These are phyloP conservation scores for Pyrenochaeta sp. DNA, from an alignment of 2,329 filamentous ascomycete species.

Conservation along the genomic window DNA sequence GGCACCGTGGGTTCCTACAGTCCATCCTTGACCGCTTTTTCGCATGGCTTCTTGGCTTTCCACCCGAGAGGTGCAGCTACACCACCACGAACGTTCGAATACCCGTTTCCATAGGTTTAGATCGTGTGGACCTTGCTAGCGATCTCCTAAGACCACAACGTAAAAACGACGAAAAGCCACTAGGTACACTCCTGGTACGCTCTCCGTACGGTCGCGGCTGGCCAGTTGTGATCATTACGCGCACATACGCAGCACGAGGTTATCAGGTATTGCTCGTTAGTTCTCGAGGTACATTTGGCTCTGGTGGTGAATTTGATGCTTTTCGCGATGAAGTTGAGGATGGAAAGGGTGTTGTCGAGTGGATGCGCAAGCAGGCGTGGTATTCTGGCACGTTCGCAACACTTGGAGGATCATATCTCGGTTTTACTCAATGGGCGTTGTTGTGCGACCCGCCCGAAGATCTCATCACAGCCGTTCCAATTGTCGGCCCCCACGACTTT, in stretches of 20 bases:
- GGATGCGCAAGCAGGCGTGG: slow-evolving; percentile 20
- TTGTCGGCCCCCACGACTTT: slow-evolving; percentile 14
- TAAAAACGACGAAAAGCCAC: neutral
- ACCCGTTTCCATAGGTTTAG: slow-evolving; percentile 4
- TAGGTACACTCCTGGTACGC: slow-evolving; percentile 15
- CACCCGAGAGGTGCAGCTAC: slow-evolving; percentile 18
- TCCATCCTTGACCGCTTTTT: slow-evolving; percentile 3
- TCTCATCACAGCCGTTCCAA: slow-evolving; percentile 13
- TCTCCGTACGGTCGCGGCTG: slow-evolving; percentile 19
- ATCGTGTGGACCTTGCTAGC: slow-evolving; percentile 10
- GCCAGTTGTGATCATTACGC: neutral
- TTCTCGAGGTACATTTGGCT: slow-evolving; percentile 17
- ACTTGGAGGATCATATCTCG: slow-evolving; percentile 14
- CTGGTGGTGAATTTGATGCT: slow-evolving; percentile 16
- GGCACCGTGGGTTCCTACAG: neutral
- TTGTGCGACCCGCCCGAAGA: slow-evolving; percentile 14
- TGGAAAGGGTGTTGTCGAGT: slow-evolving; percentile 11
- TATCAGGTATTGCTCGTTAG: slow-evolving; percentile 16
- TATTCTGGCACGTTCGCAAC: slow-evolving; percentile 18
- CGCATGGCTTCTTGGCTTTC: slow-evolving; percentile 4
- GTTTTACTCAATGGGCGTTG: slow-evolving; percentile 17
- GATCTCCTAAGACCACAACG: slow-evolving; percentile 13
- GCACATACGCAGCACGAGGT: slow-evolving; percentile 3
- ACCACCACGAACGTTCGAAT: slow-evolving; percentile 10
- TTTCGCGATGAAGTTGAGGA: slow-evolving; percentile 17